Conservation (phyloP, 495 filamentous ascomycete species). For the Annulohypoxylon nitens region DNA sequence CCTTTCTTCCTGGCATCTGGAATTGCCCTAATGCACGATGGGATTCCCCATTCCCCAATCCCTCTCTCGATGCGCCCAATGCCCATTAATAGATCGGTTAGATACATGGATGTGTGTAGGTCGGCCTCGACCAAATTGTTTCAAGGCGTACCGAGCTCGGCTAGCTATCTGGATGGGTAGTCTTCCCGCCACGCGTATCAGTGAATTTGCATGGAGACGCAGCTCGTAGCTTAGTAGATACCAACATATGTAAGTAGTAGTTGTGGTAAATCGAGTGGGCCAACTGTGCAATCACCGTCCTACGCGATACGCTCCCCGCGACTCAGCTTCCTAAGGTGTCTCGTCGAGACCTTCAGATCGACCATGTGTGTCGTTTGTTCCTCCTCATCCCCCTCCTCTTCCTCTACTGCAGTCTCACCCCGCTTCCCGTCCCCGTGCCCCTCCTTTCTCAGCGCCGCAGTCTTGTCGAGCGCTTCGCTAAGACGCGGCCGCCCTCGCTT, state of each 20-base stretch:
- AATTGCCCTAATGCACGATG: neutral
- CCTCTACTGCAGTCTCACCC: neutral
- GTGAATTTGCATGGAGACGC: neutral
- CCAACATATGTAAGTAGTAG: no score
- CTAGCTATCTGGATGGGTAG: neutral
- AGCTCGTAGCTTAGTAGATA: neutral
- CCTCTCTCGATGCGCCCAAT: neutral
- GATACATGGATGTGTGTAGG: neutral
- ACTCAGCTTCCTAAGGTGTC: slow-evolving; percentile 3
- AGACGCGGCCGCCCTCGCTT: neutral
- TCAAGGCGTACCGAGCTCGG: neutral
- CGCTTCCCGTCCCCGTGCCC: neutral
- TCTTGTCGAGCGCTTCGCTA: neutral
- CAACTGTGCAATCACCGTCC: neutral
- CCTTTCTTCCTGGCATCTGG: neutral
- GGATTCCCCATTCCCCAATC: neutral
- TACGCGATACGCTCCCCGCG: slow-evolving; percentile 8
- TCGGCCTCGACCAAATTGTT: neutral
- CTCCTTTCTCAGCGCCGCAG: neutral
- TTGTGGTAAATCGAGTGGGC: neutral
- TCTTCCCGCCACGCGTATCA: neutral
- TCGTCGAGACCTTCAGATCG: slow-evolving; percentile 1
- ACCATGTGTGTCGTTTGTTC: neutral
- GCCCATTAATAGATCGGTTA: neutral
- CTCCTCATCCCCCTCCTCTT: neutral